A percentile compares a stretch with the other conserved stretches of the same genome.
These are phyloP conservation scores for Amanita muscaria DNA, from an alignment of 768 basidiomycete genomes.

Conservation along the genomic window DNA sequence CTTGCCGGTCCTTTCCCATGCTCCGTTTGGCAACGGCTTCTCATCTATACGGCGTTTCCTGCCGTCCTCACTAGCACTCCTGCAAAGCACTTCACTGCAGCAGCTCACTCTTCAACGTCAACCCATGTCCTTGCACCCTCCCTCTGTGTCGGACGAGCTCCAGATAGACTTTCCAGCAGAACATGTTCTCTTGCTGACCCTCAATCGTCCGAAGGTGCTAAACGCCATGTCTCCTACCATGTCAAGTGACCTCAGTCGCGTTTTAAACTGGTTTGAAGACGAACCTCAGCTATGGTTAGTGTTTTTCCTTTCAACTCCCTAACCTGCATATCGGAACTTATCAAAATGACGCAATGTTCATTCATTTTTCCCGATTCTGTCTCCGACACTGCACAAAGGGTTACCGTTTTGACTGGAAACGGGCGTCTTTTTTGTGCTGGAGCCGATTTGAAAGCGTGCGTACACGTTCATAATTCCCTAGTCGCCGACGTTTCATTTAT, in stretches of 20 bases:
- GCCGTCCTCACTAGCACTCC: no score
- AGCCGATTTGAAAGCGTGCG: slow-evolving; percentile 72
- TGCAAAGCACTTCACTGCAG: no score
- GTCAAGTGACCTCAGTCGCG: slow-evolving; percentile 36
- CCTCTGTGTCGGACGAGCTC: slow-evolving; percentile 27
- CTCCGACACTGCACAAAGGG: slow-evolving; percentile 35
- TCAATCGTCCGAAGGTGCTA: slow-evolving; percentile 60
- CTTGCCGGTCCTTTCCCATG: not conserved
- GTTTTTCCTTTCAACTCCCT: not conserved
- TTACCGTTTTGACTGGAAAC: slow-evolving; percentile 62
- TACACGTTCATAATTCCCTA: slow-evolving; percentile 18
- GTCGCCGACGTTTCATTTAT: not conserved
- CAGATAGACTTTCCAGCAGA: slow-evolving; percentile 29
- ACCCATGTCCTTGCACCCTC: no score
- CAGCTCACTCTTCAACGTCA: no score
- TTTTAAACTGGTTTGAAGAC: slow-evolving; percentile 68
- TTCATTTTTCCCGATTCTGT: not conserved
- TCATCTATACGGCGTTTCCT: not conserved
- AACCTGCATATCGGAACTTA: not conserved
- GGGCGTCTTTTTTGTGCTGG: slow-evolving; percentile 74
- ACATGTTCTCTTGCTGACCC: slow-evolving; percentile 31
- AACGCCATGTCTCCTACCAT: slow-evolving; percentile 69
- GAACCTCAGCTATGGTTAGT: slow-evolving; percentile 65
- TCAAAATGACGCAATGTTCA: slow-evolving; percentile 7
- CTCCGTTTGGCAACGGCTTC: no score